Percentiles rank a stretch among this genome's conserved stretches.
Evolutionary conservation across 2,329 filamentous ascomycete genomes (phyloP).

Genomic region (Stagonosporopsis rhizophila): DNA sequence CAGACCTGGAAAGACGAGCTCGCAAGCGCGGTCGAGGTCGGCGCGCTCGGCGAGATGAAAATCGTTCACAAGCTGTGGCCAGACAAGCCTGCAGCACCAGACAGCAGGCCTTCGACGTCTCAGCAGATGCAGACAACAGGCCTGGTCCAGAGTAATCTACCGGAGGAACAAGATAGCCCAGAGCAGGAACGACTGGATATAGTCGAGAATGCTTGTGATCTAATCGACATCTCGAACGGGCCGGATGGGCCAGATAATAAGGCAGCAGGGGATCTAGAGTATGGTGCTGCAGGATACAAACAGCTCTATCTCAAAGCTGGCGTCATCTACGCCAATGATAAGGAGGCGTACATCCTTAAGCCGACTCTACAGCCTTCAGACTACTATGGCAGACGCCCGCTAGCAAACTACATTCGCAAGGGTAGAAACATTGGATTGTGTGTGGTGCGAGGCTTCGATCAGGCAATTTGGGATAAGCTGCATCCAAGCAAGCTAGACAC

Average conservation of each 20-base stretch:
- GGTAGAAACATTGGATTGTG: constrained; percentile 82
- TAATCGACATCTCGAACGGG: constrained; percentile 57
- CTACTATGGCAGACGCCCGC: constrained; percentile 81
- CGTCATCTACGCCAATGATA: constrained; percentile 83
- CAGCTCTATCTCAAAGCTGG: constrained; percentile 75
- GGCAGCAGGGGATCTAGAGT: constrained; percentile 52
- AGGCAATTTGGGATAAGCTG: constrained; percentile 75
- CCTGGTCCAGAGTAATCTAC: constrained; percentile 42
- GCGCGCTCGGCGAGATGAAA: constrained; percentile 89
- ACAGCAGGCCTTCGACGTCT: constrained; percentile 53
- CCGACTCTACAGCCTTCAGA: constrained; percentile 83
- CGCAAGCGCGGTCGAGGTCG: constrained; percentile 87
- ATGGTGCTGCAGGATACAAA: constrained; percentile 57
- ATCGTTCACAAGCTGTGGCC: constrained; percentile 86
- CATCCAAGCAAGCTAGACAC: constrained; percentile 62
- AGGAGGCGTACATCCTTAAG: constrained; percentile 82
- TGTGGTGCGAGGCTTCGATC: constrained; percentile 89
- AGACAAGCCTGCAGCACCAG: constrained; percentile 63
- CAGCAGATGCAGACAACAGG: constrained; percentile 40
- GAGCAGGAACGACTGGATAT: constrained; percentile 54
- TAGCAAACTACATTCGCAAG: constrained; percentile 81
- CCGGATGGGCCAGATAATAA: constrained; percentile 57
- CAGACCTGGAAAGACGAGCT: constrained; percentile 93
- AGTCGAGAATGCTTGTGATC: constrained; percentile 55
- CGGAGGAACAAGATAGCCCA: constrained; percentile 49